Conservation (phyloP, 2,329 filamentous ascomycete genomes). For the Monilinia aucupariae region DNA sequence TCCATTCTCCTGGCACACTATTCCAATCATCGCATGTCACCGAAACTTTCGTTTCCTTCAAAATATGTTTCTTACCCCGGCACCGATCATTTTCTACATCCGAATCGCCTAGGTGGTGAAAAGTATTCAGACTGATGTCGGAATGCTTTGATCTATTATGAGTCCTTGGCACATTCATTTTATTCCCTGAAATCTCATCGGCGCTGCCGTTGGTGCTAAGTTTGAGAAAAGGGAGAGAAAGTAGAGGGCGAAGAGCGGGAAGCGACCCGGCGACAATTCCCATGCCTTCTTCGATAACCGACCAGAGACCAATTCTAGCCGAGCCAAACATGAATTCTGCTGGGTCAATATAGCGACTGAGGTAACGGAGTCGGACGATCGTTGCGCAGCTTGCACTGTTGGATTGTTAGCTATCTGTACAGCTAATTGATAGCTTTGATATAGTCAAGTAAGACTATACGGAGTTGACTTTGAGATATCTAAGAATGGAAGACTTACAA, state of each 20-base stretch:
- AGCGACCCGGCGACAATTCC: conserved; percentile 46
- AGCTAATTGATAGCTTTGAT: not conserved
- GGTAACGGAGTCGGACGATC: conserved; percentile 41
- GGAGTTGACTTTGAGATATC: too few relatives aligned
- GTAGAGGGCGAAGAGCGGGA: conserved; percentile 42
- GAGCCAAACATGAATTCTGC: conserved; percentile 39
- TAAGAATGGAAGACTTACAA: conserved; percentile 32
- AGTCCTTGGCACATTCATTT: conserved; percentile 16
- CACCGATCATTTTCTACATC: conserved; percentile 22
- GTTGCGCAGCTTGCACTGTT: conserved; percentile 37
- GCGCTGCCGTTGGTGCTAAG: conserved; percentile 12
- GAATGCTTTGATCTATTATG: conserved; percentile 6
- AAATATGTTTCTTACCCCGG: conserved; percentile 38
- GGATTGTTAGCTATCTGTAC: conserved; percentile 17
- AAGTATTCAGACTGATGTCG: conserved; percentile 25
- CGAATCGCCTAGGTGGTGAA: conserved; percentile 22
- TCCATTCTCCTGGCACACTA: conserved; percentile 25
- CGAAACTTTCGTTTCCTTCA: conserved; percentile 36
- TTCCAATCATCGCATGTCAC: conserved; percentile 24
- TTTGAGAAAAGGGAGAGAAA: conserved; percentile 33
- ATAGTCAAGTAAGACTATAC: not conserved
- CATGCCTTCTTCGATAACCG: conserved; percentile 45
- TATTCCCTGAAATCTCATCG: not conserved
- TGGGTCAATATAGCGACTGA: conserved; percentile 39
- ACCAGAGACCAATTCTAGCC: conserved; percentile 43